Percentiles rank a stretch among this genome's conserved stretches.
Conservation (phyloP, 495 filamentous ascomycete species). For the Aspergillus mulundensis region DNA sequence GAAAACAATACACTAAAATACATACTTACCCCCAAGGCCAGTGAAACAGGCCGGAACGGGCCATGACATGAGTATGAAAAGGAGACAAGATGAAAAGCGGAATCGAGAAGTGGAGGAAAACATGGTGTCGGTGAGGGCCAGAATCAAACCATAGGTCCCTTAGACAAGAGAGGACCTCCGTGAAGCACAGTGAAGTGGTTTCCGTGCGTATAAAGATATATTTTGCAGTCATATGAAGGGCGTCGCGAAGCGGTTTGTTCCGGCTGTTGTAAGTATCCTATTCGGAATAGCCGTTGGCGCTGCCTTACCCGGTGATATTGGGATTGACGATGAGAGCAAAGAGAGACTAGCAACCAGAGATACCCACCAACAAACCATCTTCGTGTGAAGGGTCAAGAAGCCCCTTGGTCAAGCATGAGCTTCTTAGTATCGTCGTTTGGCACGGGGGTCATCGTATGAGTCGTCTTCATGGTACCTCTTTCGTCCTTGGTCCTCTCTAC, state of each 20-base stretch:
- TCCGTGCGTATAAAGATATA: not conserved
- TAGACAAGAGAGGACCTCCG: constrained; percentile 2
- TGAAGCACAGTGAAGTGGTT: not conserved
- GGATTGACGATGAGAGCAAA: constrained; percentile 46
- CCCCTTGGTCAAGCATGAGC: constrained; percentile 21
- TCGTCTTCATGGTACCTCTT: constrained; percentile 57
- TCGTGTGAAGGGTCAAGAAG: constrained; percentile 19
- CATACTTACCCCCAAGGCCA: constrained; percentile 44
- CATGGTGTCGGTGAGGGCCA: constrained; percentile 10
- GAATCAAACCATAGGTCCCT: constrained; percentile 7
- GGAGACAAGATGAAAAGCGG: constrained; percentile 15
- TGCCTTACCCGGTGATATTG: constrained; percentile 58
- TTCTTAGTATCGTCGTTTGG: constrained; percentile 71
- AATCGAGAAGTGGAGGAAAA: constrained; percentile 20
- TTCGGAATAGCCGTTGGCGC: constrained; percentile 10
- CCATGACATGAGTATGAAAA: constrained; percentile 20
- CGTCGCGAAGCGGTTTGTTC: constrained; percentile 2
- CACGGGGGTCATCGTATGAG: constrained; percentile 73
- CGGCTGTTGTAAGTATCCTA: constrained; percentile 21
- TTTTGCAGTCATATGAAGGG: not conserved
- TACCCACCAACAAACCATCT: constrained; percentile 50
- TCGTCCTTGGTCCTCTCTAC: constrained; percentile 54
- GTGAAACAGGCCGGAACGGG: constrained; percentile 13
- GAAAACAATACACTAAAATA: constrained; percentile 38
- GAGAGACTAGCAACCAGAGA: constrained; percentile 38